Evolutionary conservation across 2,329 filamentous ascomycete genomes (phyloP), one percentile per base, ranked within the genome.

Genomic region (Dryadomyces quercivorus): DNA sequence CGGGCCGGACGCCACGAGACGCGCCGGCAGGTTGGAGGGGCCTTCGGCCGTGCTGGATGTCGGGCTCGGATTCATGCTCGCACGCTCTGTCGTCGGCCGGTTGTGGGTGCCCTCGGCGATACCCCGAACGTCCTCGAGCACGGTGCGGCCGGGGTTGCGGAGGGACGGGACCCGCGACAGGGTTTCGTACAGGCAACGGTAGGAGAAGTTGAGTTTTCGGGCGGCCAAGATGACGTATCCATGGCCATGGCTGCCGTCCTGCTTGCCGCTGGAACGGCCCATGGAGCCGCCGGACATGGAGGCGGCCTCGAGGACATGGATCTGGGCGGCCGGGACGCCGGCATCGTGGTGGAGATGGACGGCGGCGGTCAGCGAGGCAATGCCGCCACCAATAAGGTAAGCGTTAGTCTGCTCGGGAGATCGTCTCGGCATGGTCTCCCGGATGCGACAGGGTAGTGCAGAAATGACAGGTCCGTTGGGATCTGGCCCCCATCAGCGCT

Each of bases 361-460:
- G 6, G 64, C 64, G 2, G 64, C 63, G 6, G 62, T 60, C 26
- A 66, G 61, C 26, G 64, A 65, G 5, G 62, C 64, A 55, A 65
- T 64, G 26, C 64, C 64, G 31, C 62, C 62, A 16, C 64, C 63
- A n/a, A 66, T 59, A 26, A 65, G 61, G 40, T 63, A 66, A 10
- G 59, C 63, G 45, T 65, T 60, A 4, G 60, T 63, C 16, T 56
- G 51, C 42, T 61, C 51, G 16, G 63, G 63, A 6, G 48, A 40
- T 13, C 56, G 44, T 20, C 22, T 46, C n/a, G 49, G 31, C 46
- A 43, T 50, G 38, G 42, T 44, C 8, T 36, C 18, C 18, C 31
- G 26, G n/a, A 15, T n/a, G 46, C 22, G 21, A 9, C n/a, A 18
- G 6, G 16, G n/a, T 6, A 18, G n/a, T 18, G 36, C 36, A 40